Evolutionary conservation across 768 basidiomycete species (phyloP).

Genomic region (Suillus luteus): DNA sequence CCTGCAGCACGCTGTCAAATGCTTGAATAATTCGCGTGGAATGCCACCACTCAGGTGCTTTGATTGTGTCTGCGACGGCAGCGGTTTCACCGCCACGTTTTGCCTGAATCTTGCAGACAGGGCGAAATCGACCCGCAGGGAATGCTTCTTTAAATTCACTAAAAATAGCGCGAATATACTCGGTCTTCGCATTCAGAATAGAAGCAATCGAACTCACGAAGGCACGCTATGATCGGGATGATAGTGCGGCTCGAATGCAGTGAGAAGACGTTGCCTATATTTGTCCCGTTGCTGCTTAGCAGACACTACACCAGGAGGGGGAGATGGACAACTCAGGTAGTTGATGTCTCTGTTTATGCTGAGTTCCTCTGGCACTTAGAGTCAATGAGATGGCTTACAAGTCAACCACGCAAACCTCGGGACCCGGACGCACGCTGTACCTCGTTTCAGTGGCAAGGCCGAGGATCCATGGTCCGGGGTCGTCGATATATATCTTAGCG

Average conservation of each 20-base stretch:
- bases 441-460: constrained; percentile 85
- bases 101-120: constrained; percentile 87
- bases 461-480: constrained; percentile 96
- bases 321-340: constrained; percentile 81
- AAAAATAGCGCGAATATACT: constrained; percentile 18
- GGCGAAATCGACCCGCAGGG: constrained; percentile 88
- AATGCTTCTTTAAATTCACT: constrained; percentile 96
- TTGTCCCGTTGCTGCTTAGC: constrained; percentile 78
- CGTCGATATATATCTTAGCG: constrained; percentile 90
- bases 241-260: constrained; percentile 84
- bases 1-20: constrained; percentile 83
- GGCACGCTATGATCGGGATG: constrained; percentile 88
- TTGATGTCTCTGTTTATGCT: constrained; percentile 65
- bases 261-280: constrained; percentile 69
- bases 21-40: constrained; percentile 88
- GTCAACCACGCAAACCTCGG: constrained; percentile 88
- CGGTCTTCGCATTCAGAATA: constrained; percentile 3
- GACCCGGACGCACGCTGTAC: constrained; percentile 69
- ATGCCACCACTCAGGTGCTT: constrained; percentile 93
- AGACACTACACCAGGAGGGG: constrained; percentile 75
- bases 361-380: background rate
- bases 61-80: constrained; percentile 86
- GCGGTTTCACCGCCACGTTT: constrained; percentile 78
- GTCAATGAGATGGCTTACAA: constrained; percentile 51
- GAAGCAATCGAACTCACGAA: constrained; percentile 42